Conservation (phyloP, 1,284 basidiomycete genomes). For the Hemileia vastatrix region DNA sequence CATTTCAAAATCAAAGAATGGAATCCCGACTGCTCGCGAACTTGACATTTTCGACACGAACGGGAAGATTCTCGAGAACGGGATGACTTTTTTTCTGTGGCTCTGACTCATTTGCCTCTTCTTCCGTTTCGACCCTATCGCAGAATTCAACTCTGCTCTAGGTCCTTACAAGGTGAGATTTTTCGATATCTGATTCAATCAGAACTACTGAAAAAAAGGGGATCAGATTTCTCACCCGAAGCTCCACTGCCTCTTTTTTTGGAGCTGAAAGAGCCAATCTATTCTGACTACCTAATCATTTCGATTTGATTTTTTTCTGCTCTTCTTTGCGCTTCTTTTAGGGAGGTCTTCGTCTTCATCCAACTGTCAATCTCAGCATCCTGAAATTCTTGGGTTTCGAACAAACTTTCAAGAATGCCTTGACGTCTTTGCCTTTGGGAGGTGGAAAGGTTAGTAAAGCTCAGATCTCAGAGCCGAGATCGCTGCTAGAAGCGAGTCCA, state of each 20-base stretch:
- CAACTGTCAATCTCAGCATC: conserved; percentile 70
- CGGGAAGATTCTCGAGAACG: neutral
- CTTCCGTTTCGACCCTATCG: conserved; percentile 6
- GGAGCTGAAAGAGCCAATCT: neutral
- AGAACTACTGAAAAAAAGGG: too few relatives aligned
- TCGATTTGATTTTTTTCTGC: neutral
- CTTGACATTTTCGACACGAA: neutral
- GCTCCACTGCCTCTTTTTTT: neutral
- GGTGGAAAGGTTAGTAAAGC: conserved; percentile 55
- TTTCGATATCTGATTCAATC: neutral
- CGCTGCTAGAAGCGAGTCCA: neutral
- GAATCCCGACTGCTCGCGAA: conserved; percentile 2
- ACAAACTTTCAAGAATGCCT: conserved; percentile 72
- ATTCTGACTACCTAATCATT: neutral
- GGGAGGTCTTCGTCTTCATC: conserved; percentile 68
- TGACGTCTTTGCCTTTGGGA: conserved; percentile 67
- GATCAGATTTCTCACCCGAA: too few relatives aligned
- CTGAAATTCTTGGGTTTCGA: conserved; percentile 78
- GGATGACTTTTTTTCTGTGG: neutral
- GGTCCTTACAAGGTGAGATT: conserved; percentile 60
- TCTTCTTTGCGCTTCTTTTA: conserved; percentile 11
- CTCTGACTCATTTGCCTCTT: neutral
- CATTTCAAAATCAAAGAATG: too few relatives aligned
- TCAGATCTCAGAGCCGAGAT: too few relatives aligned
- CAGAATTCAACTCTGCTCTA: conserved; percentile 66